phyloP scores from a whole-genome alignment of 163 green algal genomes.

The Scenedesmus sp. region DNA sequence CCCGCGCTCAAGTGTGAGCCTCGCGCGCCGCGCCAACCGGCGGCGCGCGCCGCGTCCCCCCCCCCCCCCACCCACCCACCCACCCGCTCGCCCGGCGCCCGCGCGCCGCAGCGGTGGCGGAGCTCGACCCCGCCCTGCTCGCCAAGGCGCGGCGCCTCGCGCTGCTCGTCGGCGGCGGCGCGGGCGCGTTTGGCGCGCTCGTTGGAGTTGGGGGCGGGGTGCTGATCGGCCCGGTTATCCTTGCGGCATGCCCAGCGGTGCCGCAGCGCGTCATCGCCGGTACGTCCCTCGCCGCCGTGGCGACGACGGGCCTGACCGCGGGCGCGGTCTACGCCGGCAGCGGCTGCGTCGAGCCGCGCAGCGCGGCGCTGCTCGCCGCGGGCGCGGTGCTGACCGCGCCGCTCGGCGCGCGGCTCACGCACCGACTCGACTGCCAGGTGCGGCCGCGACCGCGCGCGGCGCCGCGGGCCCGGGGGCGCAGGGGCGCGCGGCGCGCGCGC shows the following conservation, averaged over 20 bases:
- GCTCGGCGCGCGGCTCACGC: constrained; percentile 68
- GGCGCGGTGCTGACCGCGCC: constrained; percentile 69
- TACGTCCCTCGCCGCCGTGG: constrained; percentile 79
- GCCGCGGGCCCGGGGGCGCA: too few relatives aligned
- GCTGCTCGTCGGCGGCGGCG: constrained; percentile 54
- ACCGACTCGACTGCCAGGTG: constrained; percentile 60
- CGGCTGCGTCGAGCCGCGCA: constrained; percentile 62
- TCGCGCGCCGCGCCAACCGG: too few relatives aligned
- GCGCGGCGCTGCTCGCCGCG: constrained; percentile 64
- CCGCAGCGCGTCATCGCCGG: constrained; percentile 76
- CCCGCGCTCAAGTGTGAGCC: constrained; percentile 2
- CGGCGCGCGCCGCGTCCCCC: too few relatives aligned
- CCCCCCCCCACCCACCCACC: background rate
- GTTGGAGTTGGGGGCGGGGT: constrained; percentile 82
- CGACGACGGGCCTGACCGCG: constrained; percentile 68
- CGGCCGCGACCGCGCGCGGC: too few relatives aligned
- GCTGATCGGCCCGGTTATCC: constrained; percentile 78
- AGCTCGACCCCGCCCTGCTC: constrained; percentile 32
- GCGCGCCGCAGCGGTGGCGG: constrained; percentile 18
- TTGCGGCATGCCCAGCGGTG: constrained; percentile 55
- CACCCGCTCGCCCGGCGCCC: background rate
- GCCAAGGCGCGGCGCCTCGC: constrained; percentile 59
- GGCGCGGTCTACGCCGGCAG: constrained; percentile 57
- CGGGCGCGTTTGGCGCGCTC: constrained; percentile 77
- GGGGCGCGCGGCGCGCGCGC: too few relatives aligned